Base-by-base conservation (phyloP, 2,329 filamentous ascomycete genomes). In the Claviceps fusiformis region DNA sequence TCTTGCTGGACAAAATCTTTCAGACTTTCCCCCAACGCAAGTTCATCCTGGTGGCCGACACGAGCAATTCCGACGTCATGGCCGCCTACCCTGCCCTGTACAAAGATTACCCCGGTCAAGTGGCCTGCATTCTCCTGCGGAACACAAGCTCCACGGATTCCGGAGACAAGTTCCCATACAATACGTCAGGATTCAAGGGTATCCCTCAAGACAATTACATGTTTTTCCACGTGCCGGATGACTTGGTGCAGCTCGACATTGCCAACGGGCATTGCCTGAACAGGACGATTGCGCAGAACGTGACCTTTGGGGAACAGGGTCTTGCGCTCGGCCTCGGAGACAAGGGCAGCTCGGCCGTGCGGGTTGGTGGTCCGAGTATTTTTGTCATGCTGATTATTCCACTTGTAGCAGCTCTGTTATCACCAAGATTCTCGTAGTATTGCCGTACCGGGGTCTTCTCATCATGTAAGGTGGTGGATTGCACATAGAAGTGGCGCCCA, bases 51-150 rank as follows among this genome's bases (percentile, higher is more conserved):
- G 72, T 91, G 2, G 87, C 83, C 37, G 87, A 91, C 64, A 91
- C 86, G 0, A 83, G 79, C 57, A 91, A 91, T 71, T 78, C 77
- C 37, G 87, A 91, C 63, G 79, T 90, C 45, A 89, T 91, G 86
- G 78, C 71, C 54, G 82, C 75, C 51, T 81, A 80, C 60, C 77
- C 78, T 0, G 72, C 76, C 55, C 71, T 90, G 65, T 86, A 76
- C 7, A 78, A 75, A 50, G 77, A 85, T 57, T 86, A 81, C 62
- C 86, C 86, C 0, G 76, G 77, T 17, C 85, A 89, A 63, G 85
- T 91, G 4, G 82, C 86, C 62, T 91, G 87, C 67, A 90, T 91
- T 61, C 80, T 88, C 60, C 71, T 92, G 27, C 80, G 87, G 54
- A 91, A 91, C 68, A 88, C 85, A 0, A 81, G 77, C 9, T 76